Evolutionary conservation across 148 eudicot genomes (phyloP).

Genomic region (Rhododendron griersonianum): DNA sequence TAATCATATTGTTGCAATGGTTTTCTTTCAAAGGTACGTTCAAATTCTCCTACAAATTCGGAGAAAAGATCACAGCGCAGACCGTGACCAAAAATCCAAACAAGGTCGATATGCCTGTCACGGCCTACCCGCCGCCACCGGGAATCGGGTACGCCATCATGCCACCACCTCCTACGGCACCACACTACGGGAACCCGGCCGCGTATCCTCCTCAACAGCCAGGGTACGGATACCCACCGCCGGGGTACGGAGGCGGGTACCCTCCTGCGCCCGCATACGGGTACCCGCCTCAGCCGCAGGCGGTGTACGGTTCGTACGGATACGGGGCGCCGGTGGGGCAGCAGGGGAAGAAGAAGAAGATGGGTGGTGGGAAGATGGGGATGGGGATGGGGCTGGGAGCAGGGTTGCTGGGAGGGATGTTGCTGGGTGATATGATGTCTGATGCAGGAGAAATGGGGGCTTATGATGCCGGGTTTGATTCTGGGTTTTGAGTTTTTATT

Average conservation of each 20-base stretch:
- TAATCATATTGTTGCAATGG: not conserved
- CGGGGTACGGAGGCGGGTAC: not conserved
- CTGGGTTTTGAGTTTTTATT: not conserved
- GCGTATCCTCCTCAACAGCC: conserved; percentile 3
- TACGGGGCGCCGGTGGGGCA: not conserved
- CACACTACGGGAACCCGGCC: not conserved
- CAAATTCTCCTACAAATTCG: conserved; percentile 41
- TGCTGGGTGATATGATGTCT: conserved; percentile 38
- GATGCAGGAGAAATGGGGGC: conserved; percentile 26
- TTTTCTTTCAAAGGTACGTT: not conserved
- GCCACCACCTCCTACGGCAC: not conserved
- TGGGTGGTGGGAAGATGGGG: not conserved
- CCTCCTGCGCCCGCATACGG: conserved; percentile 13
- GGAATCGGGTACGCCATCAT: not conserved
- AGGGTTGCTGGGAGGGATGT: conserved; percentile 34
- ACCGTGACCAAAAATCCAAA: not conserved
- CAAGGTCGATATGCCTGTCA: conserved; percentile 17
- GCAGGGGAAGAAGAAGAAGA: conserved; percentile 8
- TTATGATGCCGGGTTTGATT: conserved; percentile 20
- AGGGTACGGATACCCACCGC: conserved; percentile 2
- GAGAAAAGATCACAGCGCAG: conserved; percentile 29
- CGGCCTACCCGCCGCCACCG: conserved; percentile 16
- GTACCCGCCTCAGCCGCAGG: conserved; percentile 9
- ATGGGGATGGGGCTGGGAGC: conserved; percentile 35
- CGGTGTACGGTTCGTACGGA: conserved; percentile 19